Evolutionary conservation across 805 yeast genomes (phyloP), one percentile per base, ranked within the genome.

Genomic region (Starmerella etchellsii): DNA sequence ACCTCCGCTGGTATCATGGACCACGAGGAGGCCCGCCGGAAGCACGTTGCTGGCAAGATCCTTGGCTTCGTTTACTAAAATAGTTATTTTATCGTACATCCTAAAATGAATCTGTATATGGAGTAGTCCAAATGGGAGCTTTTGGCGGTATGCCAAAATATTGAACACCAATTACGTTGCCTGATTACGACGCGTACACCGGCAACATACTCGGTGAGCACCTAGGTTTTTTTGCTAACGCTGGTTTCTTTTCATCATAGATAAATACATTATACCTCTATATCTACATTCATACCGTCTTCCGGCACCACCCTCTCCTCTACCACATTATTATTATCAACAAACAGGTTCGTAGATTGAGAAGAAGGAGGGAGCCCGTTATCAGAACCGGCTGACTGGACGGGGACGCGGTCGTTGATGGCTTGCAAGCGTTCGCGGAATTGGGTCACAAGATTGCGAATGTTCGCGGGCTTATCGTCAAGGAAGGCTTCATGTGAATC

Each of bases 11-110:
- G 97, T 74, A 87, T 87, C 63, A 85, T 87, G 94, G 96, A 88
- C 78, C 97, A 87, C 76, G 96, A 88, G 77, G 96, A 87, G 76
- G 97, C 97, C 64, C 83, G 94, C 80, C 81, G 96, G 79, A 88
- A 87, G 82, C 96, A 87, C 75, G 96, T 87, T 60, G 84, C 95
- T 59, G 97, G 97, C 71, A 87, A 87, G 79, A 81, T 87, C 71
- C 81, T 87, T 66, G 97, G 96, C 67, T 87, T 83, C 76, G 95
- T 87, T 56, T 87, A 87, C 81, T 87, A 81, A 63, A 55, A 32
- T 36, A 15, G 5, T 28, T 32, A 42, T 22, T 18, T 31, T 20
- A 23, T 23, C 25, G n/a, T 32, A 31, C 20, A 16, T 37, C 24
- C 34, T 20, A n/a, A 21, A 32, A n/a, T n/a, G n/a, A n/a, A n/a